Conservation (phyloP, 2,329 filamentous ascomycete species). For the Clarireedia sp. region DNA sequence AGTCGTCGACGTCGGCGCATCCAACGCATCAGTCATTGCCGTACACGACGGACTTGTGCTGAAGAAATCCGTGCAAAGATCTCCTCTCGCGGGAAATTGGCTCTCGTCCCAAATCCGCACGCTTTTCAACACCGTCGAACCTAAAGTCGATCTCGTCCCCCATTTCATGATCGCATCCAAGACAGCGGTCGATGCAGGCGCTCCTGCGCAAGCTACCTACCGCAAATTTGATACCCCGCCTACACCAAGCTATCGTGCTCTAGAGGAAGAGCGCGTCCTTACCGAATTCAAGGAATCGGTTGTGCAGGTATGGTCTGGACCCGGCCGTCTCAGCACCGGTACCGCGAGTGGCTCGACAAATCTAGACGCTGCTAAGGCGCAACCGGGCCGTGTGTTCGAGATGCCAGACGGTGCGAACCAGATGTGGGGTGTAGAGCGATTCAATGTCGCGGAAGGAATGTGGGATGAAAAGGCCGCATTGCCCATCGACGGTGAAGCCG, state of each 20-base stretch:
- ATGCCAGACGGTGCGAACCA: conserved; percentile 97
- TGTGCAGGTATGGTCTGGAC: conserved; percentile 85
- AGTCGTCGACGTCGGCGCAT: conserved; percentile 84
- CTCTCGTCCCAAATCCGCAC: conserved; percentile 80
- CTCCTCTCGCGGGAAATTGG: conserved; percentile 80
- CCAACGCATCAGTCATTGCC: conserved; percentile 80
- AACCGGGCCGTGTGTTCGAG: conserved; percentile 83
- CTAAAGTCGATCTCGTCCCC: conserved; percentile 67
- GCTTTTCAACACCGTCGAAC: conserved; percentile 63
- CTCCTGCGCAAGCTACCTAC: conserved; percentile 68
- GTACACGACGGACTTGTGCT: conserved; percentile 93
- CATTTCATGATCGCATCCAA: conserved; percentile 87
- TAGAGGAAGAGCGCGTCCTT: conserved; percentile 87
- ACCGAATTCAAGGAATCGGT: conserved; percentile 98
- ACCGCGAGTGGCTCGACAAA: conserved; percentile 51
- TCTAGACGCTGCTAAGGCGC: conserved; percentile 64
- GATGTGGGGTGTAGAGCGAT: conserved; percentile 85
- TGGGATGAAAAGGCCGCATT: conserved; percentile 81
- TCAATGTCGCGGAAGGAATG: conserved; percentile 76
- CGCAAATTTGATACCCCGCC: conserved; percentile 58
- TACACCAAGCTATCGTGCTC: conserved; percentile 63
- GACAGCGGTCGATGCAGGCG: conserved; percentile 76
- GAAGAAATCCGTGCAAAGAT: conserved; percentile 81
- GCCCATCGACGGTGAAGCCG: conserved; percentile 34
- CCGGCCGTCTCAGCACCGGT: conserved; percentile 50